Percentiles rank a stretch among this genome's conserved stretches.
Conservation (phyloP, 2,329 filamentous ascomycete species). For the Knoxdaviesia proteae region DNA sequence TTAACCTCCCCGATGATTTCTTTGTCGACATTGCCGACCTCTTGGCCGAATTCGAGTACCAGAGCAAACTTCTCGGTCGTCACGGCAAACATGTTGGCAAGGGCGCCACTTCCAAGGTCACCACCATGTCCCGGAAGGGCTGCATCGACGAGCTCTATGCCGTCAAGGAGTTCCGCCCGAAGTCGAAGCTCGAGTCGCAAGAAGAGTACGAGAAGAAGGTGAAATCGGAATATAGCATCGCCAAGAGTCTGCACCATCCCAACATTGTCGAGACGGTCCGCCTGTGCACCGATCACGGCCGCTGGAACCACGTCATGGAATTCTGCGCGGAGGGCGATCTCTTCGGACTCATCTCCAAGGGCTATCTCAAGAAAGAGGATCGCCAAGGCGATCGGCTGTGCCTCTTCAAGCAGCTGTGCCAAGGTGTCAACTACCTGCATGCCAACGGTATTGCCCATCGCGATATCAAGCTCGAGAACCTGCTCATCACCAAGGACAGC, state of each 20-base stretch:
- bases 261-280: constrained; percentile 70
- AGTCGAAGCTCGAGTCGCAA: constrained; percentile 45
- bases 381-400: constrained; percentile 53
- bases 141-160: constrained; percentile 48
- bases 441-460: constrained; percentile 71
- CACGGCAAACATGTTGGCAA: constrained; percentile 60
- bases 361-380: constrained; percentile 43
- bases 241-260: constrained; percentile 65
- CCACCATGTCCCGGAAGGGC: constrained; percentile 55
- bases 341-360: constrained; percentile 51
- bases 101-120: constrained; percentile 66
- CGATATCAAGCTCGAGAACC: constrained; percentile 69
- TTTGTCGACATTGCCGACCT: constrained; percentile 50
- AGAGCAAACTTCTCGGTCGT: constrained; percentile 48
- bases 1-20: constrained; percentile 55
- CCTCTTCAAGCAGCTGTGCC: constrained; percentile 74
- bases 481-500: constrained; percentile 51
- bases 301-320: constrained; percentile 88
- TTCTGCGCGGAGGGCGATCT: constrained; percentile 71
- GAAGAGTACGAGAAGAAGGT: constrained; percentile 73
- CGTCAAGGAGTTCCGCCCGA: constrained; percentile 70
- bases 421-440: constrained; percentile 67
- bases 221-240: constrained; percentile 77
- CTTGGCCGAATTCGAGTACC: constrained; percentile 47
- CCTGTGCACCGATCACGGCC: constrained; percentile 51